phyloP scores from a whole-genome alignment of 768 basidiomycete genomes.

The Dioszegia hungarica region DNA sequence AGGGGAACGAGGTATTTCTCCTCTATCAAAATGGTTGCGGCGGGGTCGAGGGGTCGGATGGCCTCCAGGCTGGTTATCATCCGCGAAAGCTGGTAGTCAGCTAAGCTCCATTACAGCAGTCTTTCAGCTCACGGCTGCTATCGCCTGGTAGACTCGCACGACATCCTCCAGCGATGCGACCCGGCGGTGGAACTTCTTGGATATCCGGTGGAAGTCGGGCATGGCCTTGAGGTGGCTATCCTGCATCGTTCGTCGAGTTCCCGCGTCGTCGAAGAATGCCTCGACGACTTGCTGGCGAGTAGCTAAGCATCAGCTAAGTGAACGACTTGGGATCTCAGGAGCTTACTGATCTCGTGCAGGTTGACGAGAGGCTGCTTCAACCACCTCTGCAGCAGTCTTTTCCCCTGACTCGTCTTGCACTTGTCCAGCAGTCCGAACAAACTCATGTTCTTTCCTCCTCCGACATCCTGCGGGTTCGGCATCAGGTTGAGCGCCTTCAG shows the following conservation, averaged over 20 bases:
- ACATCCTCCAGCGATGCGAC: slow-evolving; percentile 87
- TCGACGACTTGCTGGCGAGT: slow-evolving; percentile 71
- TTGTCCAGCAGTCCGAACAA: slow-evolving; percentile 85
- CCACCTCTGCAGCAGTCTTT: slow-evolving; percentile 81
- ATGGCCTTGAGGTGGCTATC: slow-evolving; percentile 82
- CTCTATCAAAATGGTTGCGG: slow-evolving; percentile 59
- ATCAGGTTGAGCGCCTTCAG: slow-evolving; percentile 80
- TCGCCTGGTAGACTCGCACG: slow-evolving; percentile 90
- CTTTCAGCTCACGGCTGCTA: slow-evolving; percentile 60
- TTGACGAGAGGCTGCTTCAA: slow-evolving; percentile 94
- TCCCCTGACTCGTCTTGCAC: slow-evolving; percentile 94
- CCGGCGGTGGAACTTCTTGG: slow-evolving; percentile 82
- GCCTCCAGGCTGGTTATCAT: slow-evolving; percentile 11
- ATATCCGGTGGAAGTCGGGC: slow-evolving; percentile 88
- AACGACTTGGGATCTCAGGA: background rate
- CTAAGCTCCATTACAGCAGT: background rate
- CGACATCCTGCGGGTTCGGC: slow-evolving; percentile 63
- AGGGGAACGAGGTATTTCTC: slow-evolving; percentile 64
- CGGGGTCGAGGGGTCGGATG: slow-evolving; percentile 42
- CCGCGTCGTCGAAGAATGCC: slow-evolving; percentile 70
- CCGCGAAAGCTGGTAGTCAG: slow-evolving; percentile 2
- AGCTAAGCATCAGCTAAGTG: background rate
- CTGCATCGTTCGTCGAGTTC: slow-evolving; percentile 64
- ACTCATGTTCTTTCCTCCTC: slow-evolving; percentile 73
- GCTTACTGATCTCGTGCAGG: slow-evolving; percentile 77